These are phyloP conservation scores for Alternaria sp. DNA, from an alignment of 2,329 filamentous ascomycete species.

Conservation along the genomic window DNA sequence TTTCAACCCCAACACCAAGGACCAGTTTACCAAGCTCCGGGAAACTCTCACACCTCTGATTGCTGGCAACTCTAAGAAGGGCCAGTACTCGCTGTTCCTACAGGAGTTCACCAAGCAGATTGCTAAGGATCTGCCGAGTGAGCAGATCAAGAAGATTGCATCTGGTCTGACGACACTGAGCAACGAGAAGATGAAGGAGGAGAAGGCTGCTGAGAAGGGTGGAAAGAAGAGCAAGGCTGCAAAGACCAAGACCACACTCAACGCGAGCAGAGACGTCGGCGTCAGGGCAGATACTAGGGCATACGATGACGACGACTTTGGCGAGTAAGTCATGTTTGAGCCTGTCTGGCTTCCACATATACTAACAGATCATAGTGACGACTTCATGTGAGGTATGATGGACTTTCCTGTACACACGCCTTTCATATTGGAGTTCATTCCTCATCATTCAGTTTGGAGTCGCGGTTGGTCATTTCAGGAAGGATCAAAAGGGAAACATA, in stretches of 20 bases:
- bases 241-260: constrained; percentile 89
- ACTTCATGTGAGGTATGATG: constrained; percentile 47
- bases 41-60: constrained; percentile 81
- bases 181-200: constrained; percentile 99
- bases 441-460: background rate
- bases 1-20: constrained; percentile 88
- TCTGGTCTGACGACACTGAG: constrained; percentile 85
- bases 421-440: background rate
- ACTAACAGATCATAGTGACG: constrained; percentile 42
- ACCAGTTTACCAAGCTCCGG: constrained; percentile 81
- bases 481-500: background rate
- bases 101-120: constrained; percentile 90
- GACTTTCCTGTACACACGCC: background rate
- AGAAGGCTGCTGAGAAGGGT: constrained; percentile 91
- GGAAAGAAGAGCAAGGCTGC: constrained; percentile 97
- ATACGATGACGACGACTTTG: constrained; percentile 85
- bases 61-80: constrained; percentile 77
- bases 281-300: constrained; percentile 70
- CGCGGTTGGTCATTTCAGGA: background rate
- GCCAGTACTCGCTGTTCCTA: constrained; percentile 87
- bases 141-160: constrained; percentile 96
- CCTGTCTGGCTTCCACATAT: background rate
- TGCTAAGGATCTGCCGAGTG: constrained; percentile 83
- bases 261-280: constrained; percentile 65
- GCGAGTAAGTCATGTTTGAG: constrained; percentile 74